These are phyloP conservation scores for Ophiosphaerella korrae DNA, from an alignment of 2,329 filamentous ascomycete genomes.

Conservation along the genomic window DNA sequence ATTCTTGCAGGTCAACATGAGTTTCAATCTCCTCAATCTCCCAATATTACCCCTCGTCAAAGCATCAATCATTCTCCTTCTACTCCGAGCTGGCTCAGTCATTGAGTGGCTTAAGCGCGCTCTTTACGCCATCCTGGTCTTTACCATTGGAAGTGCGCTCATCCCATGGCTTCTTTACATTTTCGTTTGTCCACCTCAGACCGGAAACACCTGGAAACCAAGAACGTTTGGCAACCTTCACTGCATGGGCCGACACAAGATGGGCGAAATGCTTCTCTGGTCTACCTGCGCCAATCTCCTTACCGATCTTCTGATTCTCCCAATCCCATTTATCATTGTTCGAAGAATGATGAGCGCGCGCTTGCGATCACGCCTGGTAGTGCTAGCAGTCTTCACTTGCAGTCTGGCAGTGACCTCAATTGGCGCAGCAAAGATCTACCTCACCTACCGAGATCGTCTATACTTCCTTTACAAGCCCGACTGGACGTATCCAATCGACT, in stretches of 20 bases:
- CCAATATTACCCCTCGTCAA: conserved; percentile 50
- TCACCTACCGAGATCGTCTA: conserved; percentile 48
- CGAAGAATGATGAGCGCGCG: conserved; percentile 49
- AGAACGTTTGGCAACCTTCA: conserved; percentile 46
- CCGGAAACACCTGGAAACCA: conserved; percentile 48
- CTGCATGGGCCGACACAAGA: conserved; percentile 44
- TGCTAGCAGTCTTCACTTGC: conserved; percentile 47
- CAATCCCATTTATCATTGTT: conserved; percentile 49
- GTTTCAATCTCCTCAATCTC: conserved; percentile 49
- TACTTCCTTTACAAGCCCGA: conserved; percentile 43
- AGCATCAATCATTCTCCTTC: conserved; percentile 47
- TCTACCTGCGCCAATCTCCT: conserved; percentile 50
- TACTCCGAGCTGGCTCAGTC: conserved; percentile 46
- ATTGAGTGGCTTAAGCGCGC: conserved; percentile 46
- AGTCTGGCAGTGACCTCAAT: conserved; percentile 49
- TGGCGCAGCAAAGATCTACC: conserved; percentile 48
- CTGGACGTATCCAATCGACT: conserved; percentile 51
- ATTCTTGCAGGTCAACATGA: conserved; percentile 35
- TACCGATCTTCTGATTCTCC: conserved; percentile 49
- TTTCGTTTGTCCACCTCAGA: conserved; percentile 47
- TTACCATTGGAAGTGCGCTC: conserved; percentile 43
- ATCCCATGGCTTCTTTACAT: conserved; percentile 47
- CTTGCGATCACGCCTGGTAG: conserved; percentile 45
- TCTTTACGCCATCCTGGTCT: conserved; percentile 45
- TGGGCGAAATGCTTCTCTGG: conserved; percentile 48